phyloP scores from a whole-genome alignment of 169 alveolate species.

The Fabrea salina region DNA sequence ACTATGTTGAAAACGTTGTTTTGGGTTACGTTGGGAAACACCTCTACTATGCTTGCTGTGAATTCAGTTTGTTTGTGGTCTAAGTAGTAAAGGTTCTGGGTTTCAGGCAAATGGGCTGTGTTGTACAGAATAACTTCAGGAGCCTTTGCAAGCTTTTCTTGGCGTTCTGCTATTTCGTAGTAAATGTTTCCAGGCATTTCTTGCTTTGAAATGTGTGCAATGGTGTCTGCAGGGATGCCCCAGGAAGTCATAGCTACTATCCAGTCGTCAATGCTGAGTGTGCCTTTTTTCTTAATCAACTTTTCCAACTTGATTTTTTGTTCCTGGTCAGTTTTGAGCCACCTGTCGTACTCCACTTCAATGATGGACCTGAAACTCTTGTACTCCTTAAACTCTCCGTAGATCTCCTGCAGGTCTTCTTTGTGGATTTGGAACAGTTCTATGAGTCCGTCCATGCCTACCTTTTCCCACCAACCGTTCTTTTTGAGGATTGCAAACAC shows the following conservation, averaged over 20 bases:
- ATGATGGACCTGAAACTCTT: slow-evolving; percentile 74
- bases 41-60: slow-evolving; percentile 64
- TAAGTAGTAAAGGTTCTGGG: slow-evolving; percentile 67
- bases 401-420: slow-evolving; percentile 68
- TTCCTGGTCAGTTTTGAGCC: slow-evolving; percentile 78
- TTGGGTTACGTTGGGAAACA: slow-evolving; percentile 69
- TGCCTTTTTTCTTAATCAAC: slow-evolving; percentile 62
- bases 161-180: slow-evolving; percentile 69
- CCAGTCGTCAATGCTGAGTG: slow-evolving; percentile 81
- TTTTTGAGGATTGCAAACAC: slow-evolving; percentile 77
- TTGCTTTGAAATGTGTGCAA: slow-evolving; percentile 60
- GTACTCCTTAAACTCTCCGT: slow-evolving; percentile 76
- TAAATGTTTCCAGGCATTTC: slow-evolving; percentile 79
- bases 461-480: slow-evolving; percentile 73
- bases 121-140: slow-evolving; percentile 75
- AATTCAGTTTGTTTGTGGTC: slow-evolving; percentile 61
- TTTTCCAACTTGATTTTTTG: slow-evolving; percentile 67
- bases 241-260: slow-evolving; percentile 75
- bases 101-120: slow-evolving; percentile 77
- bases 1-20: slow-evolving; percentile 64
- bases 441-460: slow-evolving; percentile 69
- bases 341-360: slow-evolving; percentile 78
- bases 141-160: slow-evolving; percentile 72
- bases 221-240: slow-evolving; percentile 85
- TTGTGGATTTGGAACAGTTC: slow-evolving; percentile 73